Evolutionary conservation across 192 early-diverging fungal species (phyloP).

Genomic region (Martensiomyces pterosporus): DNA sequence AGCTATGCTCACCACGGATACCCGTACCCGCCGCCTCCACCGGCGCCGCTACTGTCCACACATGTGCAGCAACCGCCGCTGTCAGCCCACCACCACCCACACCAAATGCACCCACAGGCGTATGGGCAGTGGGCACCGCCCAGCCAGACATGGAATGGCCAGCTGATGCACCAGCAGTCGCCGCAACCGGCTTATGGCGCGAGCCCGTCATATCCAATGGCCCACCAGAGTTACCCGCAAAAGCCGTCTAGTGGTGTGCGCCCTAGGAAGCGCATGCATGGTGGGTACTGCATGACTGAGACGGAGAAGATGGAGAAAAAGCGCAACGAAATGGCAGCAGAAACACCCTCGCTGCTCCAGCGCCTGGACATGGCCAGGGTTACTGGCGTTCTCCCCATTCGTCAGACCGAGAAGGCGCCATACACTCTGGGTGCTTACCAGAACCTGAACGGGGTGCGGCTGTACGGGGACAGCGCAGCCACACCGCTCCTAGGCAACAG

Average conservation of each 20-base stretch:
- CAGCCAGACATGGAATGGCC: too few relatives aligned
- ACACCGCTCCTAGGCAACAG: slow-evolving; percentile 39
- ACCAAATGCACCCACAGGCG: too few relatives aligned
- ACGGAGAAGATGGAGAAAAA: slow-evolving; percentile 16
- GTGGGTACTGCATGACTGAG: too few relatives aligned
- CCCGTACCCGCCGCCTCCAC: neutral
- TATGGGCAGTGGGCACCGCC: too few relatives aligned
- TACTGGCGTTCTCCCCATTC: slow-evolving; percentile 23
- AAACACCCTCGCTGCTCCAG: slow-evolving; percentile 40
- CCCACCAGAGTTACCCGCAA: too few relatives aligned
- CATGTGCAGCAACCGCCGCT: neutral
- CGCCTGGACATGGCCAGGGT: slow-evolving; percentile 33
- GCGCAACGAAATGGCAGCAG: slow-evolving; percentile 34
- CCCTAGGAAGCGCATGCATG: too few relatives aligned
- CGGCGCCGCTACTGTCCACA: too few relatives aligned
- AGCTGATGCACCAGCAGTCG: too few relatives aligned
- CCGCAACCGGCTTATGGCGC: too few relatives aligned
- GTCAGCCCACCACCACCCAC: neutral
- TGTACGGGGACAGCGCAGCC: slow-evolving; percentile 15
- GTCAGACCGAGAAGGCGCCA: slow-evolving; percentile 18
- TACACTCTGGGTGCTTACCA: slow-evolving; percentile 44
- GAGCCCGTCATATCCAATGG: too few relatives aligned
- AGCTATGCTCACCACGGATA: neutral
- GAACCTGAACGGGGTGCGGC: slow-evolving; percentile 12
- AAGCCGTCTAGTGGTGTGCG: too few relatives aligned